Evolutionary conservation across 106 monocot species (phyloP).

Genomic region (Narthecium ossifragum): DNA sequence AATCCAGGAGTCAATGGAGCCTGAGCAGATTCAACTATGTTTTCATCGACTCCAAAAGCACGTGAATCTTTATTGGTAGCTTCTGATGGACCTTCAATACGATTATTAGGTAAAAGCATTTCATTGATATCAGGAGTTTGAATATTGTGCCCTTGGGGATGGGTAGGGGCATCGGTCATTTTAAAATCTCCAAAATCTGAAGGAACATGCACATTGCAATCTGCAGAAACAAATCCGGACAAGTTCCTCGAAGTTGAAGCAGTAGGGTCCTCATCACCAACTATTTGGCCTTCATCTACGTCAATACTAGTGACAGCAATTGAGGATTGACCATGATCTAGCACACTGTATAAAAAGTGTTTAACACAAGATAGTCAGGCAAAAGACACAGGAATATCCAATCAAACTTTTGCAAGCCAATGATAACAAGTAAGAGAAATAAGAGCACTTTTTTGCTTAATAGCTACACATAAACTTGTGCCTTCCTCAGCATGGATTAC

Average conservation of each 20-base stretch:
- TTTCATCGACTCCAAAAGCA: conserved; percentile 21
- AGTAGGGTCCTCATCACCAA: conserved; percentile 17
- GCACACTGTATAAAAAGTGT: conserved; percentile 27
- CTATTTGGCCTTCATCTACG: conserved; percentile 35
- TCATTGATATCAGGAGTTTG: conserved; percentile 77
- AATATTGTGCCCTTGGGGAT: conserved; percentile 38
- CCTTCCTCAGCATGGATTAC: no score
- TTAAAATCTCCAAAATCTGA: conserved; percentile 15
- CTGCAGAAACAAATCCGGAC: conserved; percentile 17
- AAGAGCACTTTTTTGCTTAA: no score
- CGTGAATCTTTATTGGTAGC: conserved; percentile 11
- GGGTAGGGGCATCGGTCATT: conserved; percentile 23
- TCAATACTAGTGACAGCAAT: conserved; percentile 39
- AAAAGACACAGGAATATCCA: no score
- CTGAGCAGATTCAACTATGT: conserved; percentile 44
- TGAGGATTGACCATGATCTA: conserved; percentile 36
- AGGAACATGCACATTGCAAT: conserved; percentile 6
- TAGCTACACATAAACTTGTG: no score
- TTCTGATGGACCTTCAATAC: conserved; percentile 28
- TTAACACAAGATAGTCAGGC: no score
- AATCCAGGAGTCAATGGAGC: conserved; percentile 82
- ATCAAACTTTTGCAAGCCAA: no score
- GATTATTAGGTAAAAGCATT: conserved; percentile 34
- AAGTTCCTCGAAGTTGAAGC: conserved; percentile 30
- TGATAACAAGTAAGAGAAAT: no score